phyloP scores from a whole-genome alignment of 495 filamentous ascomycete genomes.

The Aspergillus homomorphus region DNA sequence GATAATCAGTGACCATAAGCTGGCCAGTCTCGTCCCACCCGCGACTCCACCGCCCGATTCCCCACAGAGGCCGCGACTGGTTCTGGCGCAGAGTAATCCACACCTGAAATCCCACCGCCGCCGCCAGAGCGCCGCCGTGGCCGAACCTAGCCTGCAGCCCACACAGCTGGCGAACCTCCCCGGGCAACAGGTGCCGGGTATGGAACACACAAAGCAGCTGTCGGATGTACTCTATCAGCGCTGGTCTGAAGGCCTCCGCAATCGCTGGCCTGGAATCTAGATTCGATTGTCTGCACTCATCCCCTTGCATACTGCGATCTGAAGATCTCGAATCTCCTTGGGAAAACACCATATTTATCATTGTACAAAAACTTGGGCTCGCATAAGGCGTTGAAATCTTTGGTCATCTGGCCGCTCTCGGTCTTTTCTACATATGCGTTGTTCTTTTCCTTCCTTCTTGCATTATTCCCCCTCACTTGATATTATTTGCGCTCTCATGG shows the following conservation, averaged over 20 bases:
- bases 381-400: conserved; percentile 9
- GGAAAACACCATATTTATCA: conserved; percentile 7
- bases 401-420: background rate
- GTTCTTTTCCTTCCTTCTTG: conserved; percentile 11
- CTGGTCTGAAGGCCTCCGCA: conserved; percentile 82
- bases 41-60: conserved; percentile 37
- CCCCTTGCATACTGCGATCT: background rate
- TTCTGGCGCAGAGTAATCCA: conserved; percentile 79
- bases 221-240: conserved; percentile 86
- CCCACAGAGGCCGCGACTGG: conserved; percentile 58
- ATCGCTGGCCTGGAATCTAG: conserved; percentile 66
- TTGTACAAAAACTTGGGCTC: conserved; percentile 14
- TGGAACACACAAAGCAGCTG: conserved; percentile 88
- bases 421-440: background rate
- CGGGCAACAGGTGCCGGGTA: conserved; percentile 59
- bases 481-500: background rate
- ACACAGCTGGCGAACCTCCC: conserved; percentile 41
- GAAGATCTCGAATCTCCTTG: background rate
- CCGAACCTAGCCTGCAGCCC: conserved; percentile 34
- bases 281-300: background rate
- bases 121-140: conserved; percentile 55
- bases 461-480: conserved; percentile 12
- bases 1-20: conserved; percentile 47
- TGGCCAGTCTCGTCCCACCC: conserved; percentile 46
- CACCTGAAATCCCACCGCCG: conserved; percentile 75